phyloP scores from a whole-genome alignment of 2,329 filamentous ascomycete species.

The Trichoderma cornu-damae region DNA sequence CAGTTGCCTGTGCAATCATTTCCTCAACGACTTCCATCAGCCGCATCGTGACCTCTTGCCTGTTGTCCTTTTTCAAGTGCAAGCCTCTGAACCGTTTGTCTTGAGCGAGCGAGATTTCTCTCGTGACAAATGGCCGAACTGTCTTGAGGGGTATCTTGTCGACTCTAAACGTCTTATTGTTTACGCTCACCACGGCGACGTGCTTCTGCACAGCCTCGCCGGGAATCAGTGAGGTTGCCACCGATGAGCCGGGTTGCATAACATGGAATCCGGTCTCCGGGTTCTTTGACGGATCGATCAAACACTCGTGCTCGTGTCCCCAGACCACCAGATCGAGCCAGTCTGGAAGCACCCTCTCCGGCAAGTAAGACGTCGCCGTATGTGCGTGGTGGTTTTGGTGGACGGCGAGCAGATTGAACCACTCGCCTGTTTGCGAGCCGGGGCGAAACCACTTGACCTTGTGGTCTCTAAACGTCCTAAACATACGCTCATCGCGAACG shows the following conservation, averaged over 20 bases:
- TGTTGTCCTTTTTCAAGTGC: constrained; percentile 76
- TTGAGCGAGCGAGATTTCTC: constrained; percentile 70
- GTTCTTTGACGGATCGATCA: constrained; percentile 79
- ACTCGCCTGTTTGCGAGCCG: constrained; percentile 71
- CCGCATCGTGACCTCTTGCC: constrained; percentile 70
- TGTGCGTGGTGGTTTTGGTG: constrained; percentile 96
- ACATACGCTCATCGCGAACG: constrained; percentile 89
- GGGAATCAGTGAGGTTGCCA: constrained; percentile 85
- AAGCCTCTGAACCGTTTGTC: constrained; percentile 73
- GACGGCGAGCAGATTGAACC: constrained; percentile 93
- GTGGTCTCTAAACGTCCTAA: constrained; percentile 85
- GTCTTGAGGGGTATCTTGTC: constrained; percentile 80
- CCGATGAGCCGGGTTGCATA: constrained; percentile 94
- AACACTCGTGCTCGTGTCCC: constrained; percentile 96
- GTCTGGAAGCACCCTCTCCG: constrained; percentile 85
- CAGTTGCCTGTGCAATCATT: constrained; percentile 78
- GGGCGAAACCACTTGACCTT: constrained; percentile 93
- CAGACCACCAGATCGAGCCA: constrained; percentile 91
- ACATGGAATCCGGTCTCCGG: constrained; percentile 88
- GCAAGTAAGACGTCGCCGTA: constrained; percentile 87
- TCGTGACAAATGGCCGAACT: constrained; percentile 85
- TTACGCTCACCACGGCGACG: constrained; percentile 78
- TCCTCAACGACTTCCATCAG: constrained; percentile 75
- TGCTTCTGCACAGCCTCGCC: constrained; percentile 91
- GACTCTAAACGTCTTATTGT: constrained; percentile 71